phyloP scores from a whole-genome alignment of 371 early-diverging fungal genomes.

The Saksenaea vasiformis region DNA sequence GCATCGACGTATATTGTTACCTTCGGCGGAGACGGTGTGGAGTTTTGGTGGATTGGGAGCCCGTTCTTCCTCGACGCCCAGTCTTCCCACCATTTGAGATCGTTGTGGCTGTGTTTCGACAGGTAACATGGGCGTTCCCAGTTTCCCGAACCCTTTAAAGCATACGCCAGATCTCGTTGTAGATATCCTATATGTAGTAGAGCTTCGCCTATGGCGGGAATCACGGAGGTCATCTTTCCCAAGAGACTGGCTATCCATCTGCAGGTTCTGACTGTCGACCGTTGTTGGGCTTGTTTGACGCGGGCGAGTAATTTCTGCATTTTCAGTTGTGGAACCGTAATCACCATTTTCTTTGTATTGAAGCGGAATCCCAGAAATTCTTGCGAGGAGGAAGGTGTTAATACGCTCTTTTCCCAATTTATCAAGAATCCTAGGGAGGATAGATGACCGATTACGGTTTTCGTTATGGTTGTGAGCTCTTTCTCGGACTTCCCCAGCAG shows the following conservation, averaged over 20 bases:
- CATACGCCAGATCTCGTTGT: conserved; percentile 9
- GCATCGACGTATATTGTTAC: conserved; percentile 15
- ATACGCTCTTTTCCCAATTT: conserved; percentile 13
- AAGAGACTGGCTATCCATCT: conserved; percentile 7
- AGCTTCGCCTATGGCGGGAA: conserved; percentile 10
- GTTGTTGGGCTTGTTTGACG: neutral
- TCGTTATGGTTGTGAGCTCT: neutral
- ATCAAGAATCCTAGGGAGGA: neutral
- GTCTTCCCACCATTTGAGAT: conserved; percentile 7
- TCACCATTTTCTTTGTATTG: conserved; percentile 14
- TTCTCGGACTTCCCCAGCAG: conserved; percentile 7
- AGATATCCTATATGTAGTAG: conserved; percentile 7
- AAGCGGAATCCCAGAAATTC: conserved; percentile 14
- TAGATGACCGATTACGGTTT: neutral
- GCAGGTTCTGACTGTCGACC: neutral
- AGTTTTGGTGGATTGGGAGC: neutral
- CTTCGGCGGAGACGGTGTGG: neutral
- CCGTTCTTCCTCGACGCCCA: conserved; percentile 6
- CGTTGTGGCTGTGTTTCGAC: neutral
- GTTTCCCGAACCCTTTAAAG: too few species aligned
- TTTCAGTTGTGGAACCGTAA: conserved; percentile 7
- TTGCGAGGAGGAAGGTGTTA: conserved; percentile 2
- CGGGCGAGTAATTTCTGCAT: neutral
- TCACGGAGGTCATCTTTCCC: conserved; percentile 19
- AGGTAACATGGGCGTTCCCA: too few species aligned